Evolutionary conservation across 345 rosid species (phyloP), one percentile per base, ranked within the genome.

Genomic region (Physaria fendleri): DNA sequence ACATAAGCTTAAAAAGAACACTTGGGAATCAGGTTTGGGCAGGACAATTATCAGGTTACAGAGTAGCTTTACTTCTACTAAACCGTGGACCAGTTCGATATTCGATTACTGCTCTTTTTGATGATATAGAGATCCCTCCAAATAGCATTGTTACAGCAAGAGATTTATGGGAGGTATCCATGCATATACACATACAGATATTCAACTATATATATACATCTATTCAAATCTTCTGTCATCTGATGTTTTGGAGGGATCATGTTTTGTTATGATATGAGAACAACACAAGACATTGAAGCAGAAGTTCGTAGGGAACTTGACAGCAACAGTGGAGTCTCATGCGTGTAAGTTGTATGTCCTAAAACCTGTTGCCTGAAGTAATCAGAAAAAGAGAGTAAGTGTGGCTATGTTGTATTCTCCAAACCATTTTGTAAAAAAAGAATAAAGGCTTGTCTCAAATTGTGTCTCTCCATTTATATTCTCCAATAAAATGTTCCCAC

Each of bases 111-210:
- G 96, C 96, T 12, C 14, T 39, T 28, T 88, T 90, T 91, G 77
- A 77, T 18, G 95, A 85, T 60, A 71, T 91, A 22, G 90, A 78
- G 8, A 76, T 91, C 14, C 65, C 78, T 16, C 43, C 74, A 8
- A 73, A 76, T 2, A 69, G 55, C 39, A 56, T 72, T 2, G 82
- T 75, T 11, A 75, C 73, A 63, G 86, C 81, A 45, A 68, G 87
- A 60, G 96, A 88, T 66, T 71, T 88, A 12, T 88, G 96, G 95
- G 57, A 80, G 88, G 96, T 83, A n/a, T 34, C 17, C 30, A 81
- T 39, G 29, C 24, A 33, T 13, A 16, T 15, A 49, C n/a, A n/a
- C n/a, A n/a, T n/a, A n/a, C 4, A 9, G 13, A n/a, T n/a, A 15
- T 8, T 15, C 35, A 15, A 48, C 35, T 27, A 4, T 21, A 6